A percentile compares a stretch with the other conserved stretches of the same genome.
phyloP scores from a whole-genome alignment of 805 yeast species.

The Scheffersomyces stipitis region DNA sequence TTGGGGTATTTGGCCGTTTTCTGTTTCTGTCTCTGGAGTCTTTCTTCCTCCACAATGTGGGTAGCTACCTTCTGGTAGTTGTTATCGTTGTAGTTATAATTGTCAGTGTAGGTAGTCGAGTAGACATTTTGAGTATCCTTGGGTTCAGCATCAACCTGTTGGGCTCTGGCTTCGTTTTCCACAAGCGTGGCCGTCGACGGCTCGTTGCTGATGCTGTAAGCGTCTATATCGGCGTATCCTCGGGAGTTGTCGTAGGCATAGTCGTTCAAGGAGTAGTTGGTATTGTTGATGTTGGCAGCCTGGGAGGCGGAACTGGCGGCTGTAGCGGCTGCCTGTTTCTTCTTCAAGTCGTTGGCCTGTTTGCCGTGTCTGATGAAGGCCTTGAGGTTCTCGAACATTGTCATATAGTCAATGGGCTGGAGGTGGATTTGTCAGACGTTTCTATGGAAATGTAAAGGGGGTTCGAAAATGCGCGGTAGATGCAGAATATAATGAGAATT shows the following conservation, averaged over 20 bases:
- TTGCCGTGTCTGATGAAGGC: constrained; percentile 66
- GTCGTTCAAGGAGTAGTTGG: not conserved
- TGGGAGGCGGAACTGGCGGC: constrained; percentile 1
- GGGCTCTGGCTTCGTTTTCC: not conserved
- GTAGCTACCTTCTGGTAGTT: constrained; percentile 26
- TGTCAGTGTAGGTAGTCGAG: not conserved
- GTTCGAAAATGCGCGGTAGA: too few relatives aligned
- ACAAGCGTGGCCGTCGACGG: constrained; percentile 1
- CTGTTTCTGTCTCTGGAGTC: constrained; percentile 19
- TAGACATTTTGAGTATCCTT: not conserved
- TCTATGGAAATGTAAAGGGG: not conserved
- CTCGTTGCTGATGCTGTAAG: constrained; percentile 1
- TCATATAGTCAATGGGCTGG: too few relatives aligned
- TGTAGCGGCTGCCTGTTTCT: constrained; percentile 4
- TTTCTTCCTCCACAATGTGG: constrained; percentile 38
- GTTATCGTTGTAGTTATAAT: not conserved
- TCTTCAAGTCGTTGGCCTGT: constrained; percentile 45
- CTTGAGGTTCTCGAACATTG: constrained; percentile 49
- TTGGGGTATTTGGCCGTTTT: constrained; percentile 31
- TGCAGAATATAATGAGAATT: too few relatives aligned
- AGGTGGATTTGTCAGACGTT: not conserved
- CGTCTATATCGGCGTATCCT: constrained; percentile 5
- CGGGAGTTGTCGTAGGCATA: too few relatives aligned
- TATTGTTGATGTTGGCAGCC: not conserved
- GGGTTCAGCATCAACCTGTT: not conserved